These are phyloP conservation scores for Botryotinia narcissicola DNA, from an alignment of 2,329 filamentous ascomycete genomes.

Conservation along the genomic window DNA sequence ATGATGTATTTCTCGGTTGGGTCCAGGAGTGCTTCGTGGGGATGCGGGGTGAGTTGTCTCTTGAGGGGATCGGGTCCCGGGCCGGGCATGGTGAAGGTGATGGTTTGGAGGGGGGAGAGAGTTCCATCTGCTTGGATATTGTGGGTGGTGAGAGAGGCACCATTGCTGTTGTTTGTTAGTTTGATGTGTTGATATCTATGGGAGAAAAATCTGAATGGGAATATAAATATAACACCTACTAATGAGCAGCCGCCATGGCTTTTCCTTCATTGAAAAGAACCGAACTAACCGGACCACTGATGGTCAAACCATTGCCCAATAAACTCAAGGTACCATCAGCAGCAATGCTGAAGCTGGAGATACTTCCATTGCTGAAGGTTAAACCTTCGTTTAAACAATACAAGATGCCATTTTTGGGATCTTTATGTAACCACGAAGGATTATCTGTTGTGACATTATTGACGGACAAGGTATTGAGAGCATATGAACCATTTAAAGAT, in stretches of 20 bases:
- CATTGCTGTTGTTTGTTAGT: constrained; percentile 25
- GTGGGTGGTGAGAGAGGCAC: constrained; percentile 24
- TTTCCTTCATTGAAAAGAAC: constrained; percentile 45
- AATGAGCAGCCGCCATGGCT: constrained; percentile 39
- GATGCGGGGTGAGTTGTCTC: constrained; percentile 48
- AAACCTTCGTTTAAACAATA: constrained; percentile 35
- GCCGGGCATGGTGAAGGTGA: constrained; percentile 42
- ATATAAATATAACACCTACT: constrained; percentile 28
- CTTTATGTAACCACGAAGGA: constrained; percentile 34
- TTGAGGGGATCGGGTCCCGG: constrained; percentile 39
- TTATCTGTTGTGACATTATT: constrained; percentile 30
- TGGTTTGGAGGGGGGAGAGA: constrained; percentile 39
- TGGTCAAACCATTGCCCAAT: constrained; percentile 43
- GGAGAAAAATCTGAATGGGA: neutral
- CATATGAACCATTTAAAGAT: constrained; percentile 29
- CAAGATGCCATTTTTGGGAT: constrained; percentile 29
- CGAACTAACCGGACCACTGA: constrained; percentile 40
- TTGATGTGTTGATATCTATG: neutral
- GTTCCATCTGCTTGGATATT: constrained; percentile 10
- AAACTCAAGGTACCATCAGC: constrained; percentile 42
- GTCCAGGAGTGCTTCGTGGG: constrained; percentile 53
- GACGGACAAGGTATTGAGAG: constrained; percentile 25
- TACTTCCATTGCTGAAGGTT: constrained; percentile 23
- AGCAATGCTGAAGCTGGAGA: constrained; percentile 35
- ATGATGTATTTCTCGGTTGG: constrained; percentile 50